Base-by-base conservation (phyloP, 2,329 filamentous ascomycete species). In the Scedosporium minutisporum region DNA sequence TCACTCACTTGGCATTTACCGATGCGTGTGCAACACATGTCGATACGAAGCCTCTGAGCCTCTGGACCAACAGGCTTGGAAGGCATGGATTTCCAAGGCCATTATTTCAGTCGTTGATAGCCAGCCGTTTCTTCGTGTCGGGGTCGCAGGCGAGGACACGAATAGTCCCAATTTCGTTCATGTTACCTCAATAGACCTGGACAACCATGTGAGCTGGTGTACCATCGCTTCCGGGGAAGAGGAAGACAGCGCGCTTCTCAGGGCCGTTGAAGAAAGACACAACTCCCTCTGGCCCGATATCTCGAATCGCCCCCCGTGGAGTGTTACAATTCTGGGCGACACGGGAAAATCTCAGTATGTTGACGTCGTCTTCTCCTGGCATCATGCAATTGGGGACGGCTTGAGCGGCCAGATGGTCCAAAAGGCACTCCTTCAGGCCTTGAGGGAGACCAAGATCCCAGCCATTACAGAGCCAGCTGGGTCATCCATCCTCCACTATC, bases 371-470 rank as follows among this genome's bases (percentile, higher is more conserved):
- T 82, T 84, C 65, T 73, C 75, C 4, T 81, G 74, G 41, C 83
- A 86, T 64, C 83, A 86, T 65, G 73, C 76, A 0, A 71, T 85
- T 18, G 75, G 76, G 25, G 83, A 86, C 65, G 83, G 83, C 1
- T 72, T 76, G 12, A 77, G 78, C 65, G 78, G 77, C 0, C 70
- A 72, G 29, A 67, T 75, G 1, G 84, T 86, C 65, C 83, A 86
- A 64, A 69, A 74, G 33, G 71, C 74, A 1, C 70, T 86, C 0
- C 73, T 80, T 3, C 66, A 70, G 2, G 75, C 79, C 3, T 71
- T 85, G 2, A 76, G 75, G 63, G 61, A 44, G 18, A 51, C 29
- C n/a, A 18, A 42, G 18, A 33, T 41, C 27, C 12, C 48, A 64
- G 10, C 44, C 58, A n/a, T 25, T 16, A 14, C 63, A 25, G 14